phyloP scores from a whole-genome alignment of 768 basidiomycete genomes.

The Kwoniella sp. region DNA sequence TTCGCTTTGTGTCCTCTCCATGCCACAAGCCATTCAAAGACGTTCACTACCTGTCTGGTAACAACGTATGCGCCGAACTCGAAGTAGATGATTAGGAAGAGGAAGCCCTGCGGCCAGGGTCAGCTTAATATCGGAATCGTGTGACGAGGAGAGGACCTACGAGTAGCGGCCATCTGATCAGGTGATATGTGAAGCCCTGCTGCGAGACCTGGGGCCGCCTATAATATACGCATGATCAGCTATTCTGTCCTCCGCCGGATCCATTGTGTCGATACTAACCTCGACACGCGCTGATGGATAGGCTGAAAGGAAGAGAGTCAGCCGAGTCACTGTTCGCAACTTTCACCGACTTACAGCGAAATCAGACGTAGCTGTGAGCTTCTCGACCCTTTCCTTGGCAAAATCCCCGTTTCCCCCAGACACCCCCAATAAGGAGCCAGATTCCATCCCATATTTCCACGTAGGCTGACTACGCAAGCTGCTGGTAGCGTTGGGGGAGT shows the following conservation, averaged over 20 bases:
- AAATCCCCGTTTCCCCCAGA: constrained; percentile 5
- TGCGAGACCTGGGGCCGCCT: constrained; percentile 48
- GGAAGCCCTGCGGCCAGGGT: constrained; percentile 60
- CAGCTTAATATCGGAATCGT: not conserved
- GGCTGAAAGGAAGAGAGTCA: constrained; percentile 55
- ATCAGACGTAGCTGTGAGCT: constrained; percentile 49
- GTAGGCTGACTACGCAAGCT: constrained; percentile 45
- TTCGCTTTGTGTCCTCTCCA: constrained; percentile 83
- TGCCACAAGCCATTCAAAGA: constrained; percentile 86
- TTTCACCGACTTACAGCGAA: constrained; percentile 60
- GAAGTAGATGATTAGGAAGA: constrained; percentile 73
- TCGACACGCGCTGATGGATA: constrained; percentile 74
- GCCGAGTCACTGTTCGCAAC: constrained; percentile 35
- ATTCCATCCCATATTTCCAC: constrained; percentile 37
- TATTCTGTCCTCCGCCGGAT: not conserved
- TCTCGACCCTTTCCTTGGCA: constrained; percentile 41
- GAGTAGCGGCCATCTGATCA: constrained; percentile 81
- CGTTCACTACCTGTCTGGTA: constrained; percentile 86
- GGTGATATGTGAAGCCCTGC: constrained; percentile 70
- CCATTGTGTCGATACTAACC: constrained; percentile 52
- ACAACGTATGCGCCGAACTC: constrained; percentile 76
- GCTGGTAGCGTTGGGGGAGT: constrained; percentile 8
- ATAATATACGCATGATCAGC: constrained; percentile 36
- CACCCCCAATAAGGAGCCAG: constrained; percentile 9
- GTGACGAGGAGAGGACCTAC: constrained; percentile 13